Conservation (phyloP, 306 rosid species). For the Begonia fuchsioides region DNA sequence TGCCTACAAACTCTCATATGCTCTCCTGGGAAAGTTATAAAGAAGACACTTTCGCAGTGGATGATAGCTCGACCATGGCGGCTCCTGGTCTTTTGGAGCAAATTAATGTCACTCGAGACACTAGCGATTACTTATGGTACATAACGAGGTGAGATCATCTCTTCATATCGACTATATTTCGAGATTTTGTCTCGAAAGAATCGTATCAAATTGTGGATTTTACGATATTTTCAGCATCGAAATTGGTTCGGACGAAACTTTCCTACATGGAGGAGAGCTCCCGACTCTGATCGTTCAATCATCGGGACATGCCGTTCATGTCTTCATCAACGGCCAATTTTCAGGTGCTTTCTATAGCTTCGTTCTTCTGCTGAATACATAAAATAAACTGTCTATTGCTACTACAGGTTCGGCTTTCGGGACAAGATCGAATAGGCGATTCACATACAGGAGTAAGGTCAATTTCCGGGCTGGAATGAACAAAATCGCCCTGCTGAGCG, state of each 20-base stretch:
- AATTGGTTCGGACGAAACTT: slow-evolving; percentile 66
- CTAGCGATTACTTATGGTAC: slow-evolving; percentile 95
- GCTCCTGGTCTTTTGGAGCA: slow-evolving; percentile 91
- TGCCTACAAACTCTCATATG: slow-evolving; percentile 53
- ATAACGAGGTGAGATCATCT: slow-evolving; percentile 53
- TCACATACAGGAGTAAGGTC: slow-evolving; percentile 61
- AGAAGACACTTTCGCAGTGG: slow-evolving; percentile 63
- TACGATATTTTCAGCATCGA: slow-evolving; percentile 39
- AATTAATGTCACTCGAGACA: slow-evolving; percentile 81
- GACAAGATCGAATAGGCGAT: slow-evolving; percentile 70
- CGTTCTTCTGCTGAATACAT: neutral
- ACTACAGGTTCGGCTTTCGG: slow-evolving; percentile 82
- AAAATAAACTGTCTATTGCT: slow-evolving; percentile 6
- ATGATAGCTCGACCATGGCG: slow-evolving; percentile 51
- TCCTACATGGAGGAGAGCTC: slow-evolving; percentile 71
- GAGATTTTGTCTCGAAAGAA: too few species aligned
- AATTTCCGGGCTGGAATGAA: slow-evolving; percentile 73
- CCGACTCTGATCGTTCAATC: slow-evolving; percentile 85
- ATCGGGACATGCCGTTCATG: slow-evolving; percentile 86
- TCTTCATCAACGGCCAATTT: slow-evolving; percentile 77
- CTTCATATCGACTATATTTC: neutral
- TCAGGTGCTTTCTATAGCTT: slow-evolving; percentile 37
- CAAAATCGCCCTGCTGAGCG: slow-evolving; percentile 79
- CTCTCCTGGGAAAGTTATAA: slow-evolving; percentile 81
- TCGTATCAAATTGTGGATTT: neutral